These are phyloP conservation scores for Sordaria brevicollis DNA, from an alignment of 495 filamentous ascomycete species.

Conservation along the genomic window DNA sequence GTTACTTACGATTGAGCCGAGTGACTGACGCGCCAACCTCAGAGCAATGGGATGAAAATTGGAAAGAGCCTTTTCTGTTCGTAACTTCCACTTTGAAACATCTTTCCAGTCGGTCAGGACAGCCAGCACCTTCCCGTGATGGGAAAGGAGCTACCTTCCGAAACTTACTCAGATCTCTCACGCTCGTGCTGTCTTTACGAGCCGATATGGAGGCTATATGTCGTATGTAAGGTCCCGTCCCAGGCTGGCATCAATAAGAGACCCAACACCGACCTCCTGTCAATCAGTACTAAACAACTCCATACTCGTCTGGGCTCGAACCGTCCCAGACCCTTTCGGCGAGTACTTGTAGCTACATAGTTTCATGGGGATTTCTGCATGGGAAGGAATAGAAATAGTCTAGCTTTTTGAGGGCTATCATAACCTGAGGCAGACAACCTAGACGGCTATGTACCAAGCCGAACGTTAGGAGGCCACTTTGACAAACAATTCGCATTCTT, in stretches of 20 bases:
- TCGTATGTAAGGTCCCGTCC: background rate
- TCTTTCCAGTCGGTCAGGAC: background rate
- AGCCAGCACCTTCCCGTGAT: background rate
- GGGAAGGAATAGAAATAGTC: background rate
- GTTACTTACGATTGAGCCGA: background rate
- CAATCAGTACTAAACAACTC: too few relatives aligned
- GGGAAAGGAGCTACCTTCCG: background rate
- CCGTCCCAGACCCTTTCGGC: too few relatives aligned
- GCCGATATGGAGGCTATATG: background rate
- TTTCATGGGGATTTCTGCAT: background rate
- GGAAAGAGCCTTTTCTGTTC: background rate
- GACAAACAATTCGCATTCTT: background rate
- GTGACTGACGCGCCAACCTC: background rate
- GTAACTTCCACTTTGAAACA: background rate
- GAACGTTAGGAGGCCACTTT: too few relatives aligned
- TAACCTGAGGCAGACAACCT: background rate
- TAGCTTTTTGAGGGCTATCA: background rate
- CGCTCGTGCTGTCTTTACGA: background rate
- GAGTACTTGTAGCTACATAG: too few relatives aligned
- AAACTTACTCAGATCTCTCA: background rate
- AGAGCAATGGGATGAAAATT: background rate
- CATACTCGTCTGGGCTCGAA: too few relatives aligned
- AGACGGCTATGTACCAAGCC: background rate
- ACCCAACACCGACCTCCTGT: background rate
- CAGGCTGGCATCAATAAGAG: background rate